These are phyloP conservation scores for Coniferiporia sulphurascens DNA, from an alignment of 1,284 basidiomycete species.

Conservation along the genomic window DNA sequence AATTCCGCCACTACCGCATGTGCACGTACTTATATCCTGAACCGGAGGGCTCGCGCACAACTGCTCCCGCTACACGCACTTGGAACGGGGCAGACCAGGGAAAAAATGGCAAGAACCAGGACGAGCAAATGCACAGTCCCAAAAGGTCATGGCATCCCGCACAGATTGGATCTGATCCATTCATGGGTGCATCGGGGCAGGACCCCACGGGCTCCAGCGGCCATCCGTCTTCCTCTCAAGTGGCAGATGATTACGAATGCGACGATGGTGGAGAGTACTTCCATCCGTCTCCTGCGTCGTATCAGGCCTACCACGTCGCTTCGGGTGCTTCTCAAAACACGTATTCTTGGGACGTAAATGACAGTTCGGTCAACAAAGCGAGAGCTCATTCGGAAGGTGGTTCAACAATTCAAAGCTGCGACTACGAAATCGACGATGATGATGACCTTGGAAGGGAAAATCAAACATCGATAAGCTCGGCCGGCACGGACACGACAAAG, in stretches of 20 bases:
- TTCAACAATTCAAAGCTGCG: not conserved
- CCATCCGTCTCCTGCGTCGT: constrained; percentile 9
- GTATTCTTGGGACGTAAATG: not conserved
- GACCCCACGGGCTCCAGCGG: not conserved
- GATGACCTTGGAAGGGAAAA: not conserved
- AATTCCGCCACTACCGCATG: constrained; percentile 15
- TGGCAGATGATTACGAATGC: not conserved
- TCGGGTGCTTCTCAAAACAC: not conserved
- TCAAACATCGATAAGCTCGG: not conserved
- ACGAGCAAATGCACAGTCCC: not conserved
- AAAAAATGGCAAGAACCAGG: not conserved
- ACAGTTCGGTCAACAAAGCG: not conserved
- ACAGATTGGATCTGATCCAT: not conserved
- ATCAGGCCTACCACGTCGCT: constrained; percentile 10
- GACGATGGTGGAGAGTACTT: constrained; percentile 7
- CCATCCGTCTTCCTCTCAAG: not conserved
- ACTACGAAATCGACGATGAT: not conserved
- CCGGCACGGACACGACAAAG: not conserved
- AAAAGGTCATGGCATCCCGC: not conserved
- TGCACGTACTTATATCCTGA: constrained; percentile 12
- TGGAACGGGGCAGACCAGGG: not conserved
- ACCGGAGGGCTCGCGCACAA: not conserved
- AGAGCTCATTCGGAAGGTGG: not conserved
- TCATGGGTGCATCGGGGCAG: not conserved
- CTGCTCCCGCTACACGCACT: not conserved